Percentiles rank a stretch among this genome's conserved stretches.
These are phyloP conservation scores for Neospermospora avenae DNA, from an alignment of 2,329 filamentous ascomycete species.

Conservation along the genomic window DNA sequence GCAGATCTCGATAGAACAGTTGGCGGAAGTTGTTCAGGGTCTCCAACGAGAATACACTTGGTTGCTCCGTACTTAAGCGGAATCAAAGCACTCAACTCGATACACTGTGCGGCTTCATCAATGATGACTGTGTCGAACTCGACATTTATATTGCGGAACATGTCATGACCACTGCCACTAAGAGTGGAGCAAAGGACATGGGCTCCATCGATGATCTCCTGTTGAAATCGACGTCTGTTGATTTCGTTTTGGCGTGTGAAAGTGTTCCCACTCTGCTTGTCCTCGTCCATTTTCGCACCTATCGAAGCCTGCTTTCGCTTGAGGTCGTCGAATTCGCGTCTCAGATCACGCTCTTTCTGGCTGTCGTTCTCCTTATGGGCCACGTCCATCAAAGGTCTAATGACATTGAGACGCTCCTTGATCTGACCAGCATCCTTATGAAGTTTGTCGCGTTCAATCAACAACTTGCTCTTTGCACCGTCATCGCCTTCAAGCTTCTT, in stretches of 20 bases:
- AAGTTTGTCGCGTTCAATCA: conserved; percentile 52
- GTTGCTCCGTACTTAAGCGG: conserved; percentile 95
- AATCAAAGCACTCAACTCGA: conserved; percentile 93
- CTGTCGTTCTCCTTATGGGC: conserved; percentile 55
- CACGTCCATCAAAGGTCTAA: conserved; percentile 70
- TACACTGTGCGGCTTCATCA: conserved; percentile 96
- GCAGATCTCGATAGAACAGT: conserved; percentile 95
- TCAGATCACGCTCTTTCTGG: conserved; percentile 51
- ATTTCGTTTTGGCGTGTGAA: conserved; percentile 82
- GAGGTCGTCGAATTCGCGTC: conserved; percentile 73
- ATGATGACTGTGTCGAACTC: conserved; percentile 99
- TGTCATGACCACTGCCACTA: conserved; percentile 93
- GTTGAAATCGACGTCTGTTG: conserved; percentile 77
- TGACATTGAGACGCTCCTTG: conserved; percentile 68
- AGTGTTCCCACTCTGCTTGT: conserved; percentile 81
- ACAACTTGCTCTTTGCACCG: conserved; percentile 51
- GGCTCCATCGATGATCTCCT: conserved; percentile 84
- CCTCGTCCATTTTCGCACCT: conserved; percentile 79
- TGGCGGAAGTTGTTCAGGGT: conserved; percentile 94
- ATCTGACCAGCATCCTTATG: conserved; percentile 65
- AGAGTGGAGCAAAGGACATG: conserved; percentile 94
- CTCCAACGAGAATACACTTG: conserved; percentile 95
- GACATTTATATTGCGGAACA: conserved; percentile 90
- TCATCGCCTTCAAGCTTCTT: conserved; percentile 63
- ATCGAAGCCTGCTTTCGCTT: conserved; percentile 74